phyloP scores from a whole-genome alignment of 1,139 yeast genomes.

The Geotrichum klebahnii region DNA sequence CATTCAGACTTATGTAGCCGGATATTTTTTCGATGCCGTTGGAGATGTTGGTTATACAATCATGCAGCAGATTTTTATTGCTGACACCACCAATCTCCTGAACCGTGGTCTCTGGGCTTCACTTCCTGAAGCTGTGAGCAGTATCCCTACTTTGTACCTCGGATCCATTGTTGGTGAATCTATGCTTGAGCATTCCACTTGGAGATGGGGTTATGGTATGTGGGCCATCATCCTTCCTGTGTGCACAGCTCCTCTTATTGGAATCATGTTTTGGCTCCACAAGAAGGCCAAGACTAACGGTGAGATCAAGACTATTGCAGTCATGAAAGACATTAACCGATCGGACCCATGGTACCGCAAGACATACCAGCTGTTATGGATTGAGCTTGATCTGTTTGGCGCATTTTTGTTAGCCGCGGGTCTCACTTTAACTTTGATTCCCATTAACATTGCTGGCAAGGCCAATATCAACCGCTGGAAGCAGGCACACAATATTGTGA shows the following conservation, averaged over 20 bases:
- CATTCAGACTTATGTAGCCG: slow-evolving; percentile 37
- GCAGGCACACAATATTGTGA: slow-evolving; percentile 19
- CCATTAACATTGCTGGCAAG: slow-evolving; percentile 23
- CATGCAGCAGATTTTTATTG: slow-evolving; percentile 41
- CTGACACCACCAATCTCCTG: slow-evolving; percentile 42
- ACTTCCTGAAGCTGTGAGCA: slow-evolving; percentile 21
- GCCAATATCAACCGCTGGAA: slow-evolving; percentile 20
- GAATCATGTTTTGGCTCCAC: slow-evolving; percentile 22
- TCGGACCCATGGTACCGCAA: slow-evolving; percentile 16
- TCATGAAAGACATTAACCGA: slow-evolving; percentile 8
- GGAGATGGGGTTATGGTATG: slow-evolving; percentile 72
- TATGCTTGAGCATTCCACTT: slow-evolving; percentile 31
- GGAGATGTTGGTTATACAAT: slow-evolving; percentile 41
- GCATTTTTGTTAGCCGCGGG: slow-evolving; percentile 24
- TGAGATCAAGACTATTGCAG: slow-evolving; percentile 11
- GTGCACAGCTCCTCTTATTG: slow-evolving; percentile 51
- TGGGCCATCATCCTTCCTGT: slow-evolving; percentile 72
- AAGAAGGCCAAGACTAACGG: slow-evolving; percentile 22
- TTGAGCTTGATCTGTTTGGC: slow-evolving; percentile 26
- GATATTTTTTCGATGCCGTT: slow-evolving; percentile 40
- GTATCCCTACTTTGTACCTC: slow-evolving; percentile 21
- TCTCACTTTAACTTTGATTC: slow-evolving; percentile 24
- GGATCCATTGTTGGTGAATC: slow-evolving; percentile 26
- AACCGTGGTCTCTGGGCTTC: slow-evolving; percentile 38
- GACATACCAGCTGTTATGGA: slow-evolving; percentile 15